These are phyloP conservation scores for Chaetomium tenue DNA, from an alignment of 495 filamentous ascomycete genomes.

Conservation along the genomic window DNA sequence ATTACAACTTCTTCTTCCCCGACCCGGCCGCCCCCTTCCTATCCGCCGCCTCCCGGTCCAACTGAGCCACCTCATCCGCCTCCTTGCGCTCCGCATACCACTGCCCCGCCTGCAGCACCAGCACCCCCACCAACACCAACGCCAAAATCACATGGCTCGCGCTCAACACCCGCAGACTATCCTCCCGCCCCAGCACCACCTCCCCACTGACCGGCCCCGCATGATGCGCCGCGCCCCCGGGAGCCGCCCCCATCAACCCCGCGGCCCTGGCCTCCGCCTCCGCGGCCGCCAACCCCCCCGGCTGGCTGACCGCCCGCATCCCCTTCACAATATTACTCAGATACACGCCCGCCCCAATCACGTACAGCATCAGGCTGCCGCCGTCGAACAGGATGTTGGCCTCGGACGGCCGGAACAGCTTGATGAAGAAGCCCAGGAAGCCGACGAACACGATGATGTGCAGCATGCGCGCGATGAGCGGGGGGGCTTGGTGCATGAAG, in stretches of 20 bases:
- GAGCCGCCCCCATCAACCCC: not conserved
- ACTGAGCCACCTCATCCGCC: slow-evolving; percentile 60
- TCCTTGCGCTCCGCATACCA: slow-evolving; percentile 98
- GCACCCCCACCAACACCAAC: slow-evolving; percentile 81
- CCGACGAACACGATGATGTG: slow-evolving; percentile 89
- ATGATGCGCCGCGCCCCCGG: slow-evolving; percentile 48
- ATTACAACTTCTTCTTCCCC: slow-evolving; percentile 21
- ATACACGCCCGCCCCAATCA: slow-evolving; percentile 88
- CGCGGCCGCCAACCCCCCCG: slow-evolving; percentile 4
- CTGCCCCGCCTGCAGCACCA: slow-evolving; percentile 94
- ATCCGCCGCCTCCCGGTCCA: slow-evolving; percentile 18
- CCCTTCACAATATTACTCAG: slow-evolving; percentile 94
- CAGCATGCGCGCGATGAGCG: slow-evolving; percentile 86
- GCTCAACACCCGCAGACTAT: slow-evolving; percentile 84
- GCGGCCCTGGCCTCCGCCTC: slow-evolving; percentile 24
- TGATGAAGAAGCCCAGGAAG: slow-evolving; percentile 83
- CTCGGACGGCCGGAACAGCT: slow-evolving; percentile 88
- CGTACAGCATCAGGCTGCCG: slow-evolving; percentile 83
- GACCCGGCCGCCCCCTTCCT: not conserved
- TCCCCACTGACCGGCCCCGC: slow-evolving; percentile 43
- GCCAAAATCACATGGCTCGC: slow-evolving; percentile 95
- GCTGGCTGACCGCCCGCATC: slow-evolving; percentile 64
- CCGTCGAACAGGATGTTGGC: slow-evolving; percentile 97
- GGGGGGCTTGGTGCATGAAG: slow-evolving; percentile 81
- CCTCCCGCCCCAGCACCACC: slow-evolving; percentile 66